Base-by-base conservation (phyloP, 495 filamentous ascomycete species). In the Penicillium diatomitis region DNA sequence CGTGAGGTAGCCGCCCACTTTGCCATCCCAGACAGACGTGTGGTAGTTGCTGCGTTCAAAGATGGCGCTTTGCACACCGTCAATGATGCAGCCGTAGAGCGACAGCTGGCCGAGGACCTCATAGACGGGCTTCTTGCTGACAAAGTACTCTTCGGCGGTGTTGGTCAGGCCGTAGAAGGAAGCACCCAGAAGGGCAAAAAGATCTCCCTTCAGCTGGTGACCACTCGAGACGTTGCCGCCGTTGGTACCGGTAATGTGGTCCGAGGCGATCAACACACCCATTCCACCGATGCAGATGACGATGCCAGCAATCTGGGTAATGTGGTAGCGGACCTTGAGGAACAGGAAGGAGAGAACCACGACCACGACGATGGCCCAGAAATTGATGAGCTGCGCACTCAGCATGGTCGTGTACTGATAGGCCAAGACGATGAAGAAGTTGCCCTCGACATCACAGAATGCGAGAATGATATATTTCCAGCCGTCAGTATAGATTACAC, bases 311-410 rank as follows among this genome's bases (percentile, higher is more conserved):
- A 95, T 79, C 68, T 97, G 94, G 28, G 85, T 76, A 56, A 76
- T 67, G 65, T 88, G 86, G 73, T 98, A 98, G 46, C 92, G 87
- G 28, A 98, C 92, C 34, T 72, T 73, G 28, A 98, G 78, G 61
- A 96, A 74, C 39, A 82, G 41, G 68, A 90, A 87, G 6, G 90
- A 96, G 57, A 96, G 67, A 51, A 84, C 62, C 29, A 97, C 89
- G 30, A 98, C 92, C 48, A 92, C 82, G 12, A 91, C 87, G 51
- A 98, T 98, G 55, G 90, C 85, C 91, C 92, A 98, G 78, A 98
- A 97, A 75, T 95, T 95, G 68, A 98, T 90, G 32, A 98, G 76
- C 70, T 96, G 90, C 6, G 87, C 90, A 45, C 87, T 92, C 34
- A 92, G 79, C 63, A 90, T 85, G 60, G 83, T 92, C 42, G 90